Evolutionary conservation across 2,329 filamentous ascomycete genomes (phyloP).

Genomic region (Apiospora rasikravindrae): DNA sequence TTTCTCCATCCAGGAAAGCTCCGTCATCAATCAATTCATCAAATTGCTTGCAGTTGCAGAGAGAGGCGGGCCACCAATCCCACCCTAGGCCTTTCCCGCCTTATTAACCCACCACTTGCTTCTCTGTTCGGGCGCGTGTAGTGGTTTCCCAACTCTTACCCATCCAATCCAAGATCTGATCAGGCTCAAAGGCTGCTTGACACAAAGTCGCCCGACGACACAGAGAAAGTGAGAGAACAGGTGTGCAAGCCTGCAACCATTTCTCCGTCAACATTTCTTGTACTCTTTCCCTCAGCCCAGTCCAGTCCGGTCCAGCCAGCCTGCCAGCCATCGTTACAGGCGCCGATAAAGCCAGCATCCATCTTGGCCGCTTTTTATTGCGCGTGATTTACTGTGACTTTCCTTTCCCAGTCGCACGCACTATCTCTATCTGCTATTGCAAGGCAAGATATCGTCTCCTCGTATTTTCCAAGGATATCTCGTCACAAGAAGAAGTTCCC

Average conservation of each 20-base stretch:
- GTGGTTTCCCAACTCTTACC: constrained; percentile 10
- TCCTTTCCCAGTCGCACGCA: constrained; percentile 19
- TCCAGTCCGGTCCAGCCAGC: not conserved
- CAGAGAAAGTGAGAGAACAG: constrained; percentile 4
- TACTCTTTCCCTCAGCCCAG: constrained; percentile 4
- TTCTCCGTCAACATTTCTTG: constrained; percentile 9
- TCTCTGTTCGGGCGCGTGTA: not conserved
- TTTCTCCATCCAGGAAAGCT: not conserved
- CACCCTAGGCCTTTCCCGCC: constrained; percentile 1
- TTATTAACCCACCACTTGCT: constrained; percentile 10
- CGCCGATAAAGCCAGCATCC: constrained; percentile 16
- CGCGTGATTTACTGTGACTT: constrained; percentile 19
- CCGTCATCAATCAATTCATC: not conserved
- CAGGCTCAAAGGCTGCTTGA: constrained; percentile 9
- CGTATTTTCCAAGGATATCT: constrained; percentile 20
- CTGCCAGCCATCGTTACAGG: constrained; percentile 8
- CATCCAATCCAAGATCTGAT: constrained; percentile 15
- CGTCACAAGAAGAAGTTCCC: constrained; percentile 20
- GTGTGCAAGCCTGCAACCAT: not conserved
- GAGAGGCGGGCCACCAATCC: not conserved
- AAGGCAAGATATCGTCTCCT: constrained; percentile 19
- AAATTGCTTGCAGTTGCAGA: not conserved
- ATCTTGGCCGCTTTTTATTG: constrained; percentile 14
- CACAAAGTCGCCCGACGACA: constrained; percentile 9
- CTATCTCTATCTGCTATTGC: constrained; percentile 20